A percentile compares a stretch with the other conserved stretches of the same genome.
Evolutionary conservation across 352 stramenopile species (phyloP).

Genomic region (Phytophthora pisi): DNA sequence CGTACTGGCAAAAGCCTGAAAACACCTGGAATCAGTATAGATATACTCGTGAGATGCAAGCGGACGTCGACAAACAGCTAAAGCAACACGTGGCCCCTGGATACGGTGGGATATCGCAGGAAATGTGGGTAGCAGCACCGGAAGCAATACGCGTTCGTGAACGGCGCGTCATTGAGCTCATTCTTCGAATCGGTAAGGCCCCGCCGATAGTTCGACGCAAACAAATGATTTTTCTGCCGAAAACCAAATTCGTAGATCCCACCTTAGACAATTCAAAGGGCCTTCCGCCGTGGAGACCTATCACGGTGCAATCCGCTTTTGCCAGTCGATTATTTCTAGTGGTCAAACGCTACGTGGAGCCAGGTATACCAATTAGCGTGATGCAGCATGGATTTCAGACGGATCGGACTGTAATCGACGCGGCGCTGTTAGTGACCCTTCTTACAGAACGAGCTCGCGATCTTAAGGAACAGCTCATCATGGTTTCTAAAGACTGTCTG

Average conservation of each 20-base stretch:
- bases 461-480: neutral
- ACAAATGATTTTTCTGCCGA: constrained; percentile 9
- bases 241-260: neutral
- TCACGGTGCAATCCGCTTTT: too few relatives aligned
- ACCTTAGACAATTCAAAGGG: constrained; percentile 7
- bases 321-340: too few relatives aligned
- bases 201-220: neutral
- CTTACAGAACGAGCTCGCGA: too few relatives aligned
- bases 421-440: too few relatives aligned
- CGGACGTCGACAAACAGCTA: neutral
- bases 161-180: constrained; percentile 4
- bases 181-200: neutral
- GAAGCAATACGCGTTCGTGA: neutral
- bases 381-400: too few relatives aligned
- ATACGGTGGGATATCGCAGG: neutral
- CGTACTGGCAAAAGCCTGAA: neutral
- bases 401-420: too few relatives aligned
- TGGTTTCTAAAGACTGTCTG: neutral
- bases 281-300: neutral
- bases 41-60: constrained; percentile 1
- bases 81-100: constrained; percentile 1
- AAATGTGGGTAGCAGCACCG: constrained; percentile 7
- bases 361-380: too few relatives aligned
- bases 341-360: too few relatives aligned
- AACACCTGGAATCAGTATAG: constrained; percentile 3